Evolutionary conservation across 2,329 filamentous ascomycete genomes (phyloP), one percentile per base, ranked within the genome.

Genomic region (Chaetomium strumarium): DNA sequence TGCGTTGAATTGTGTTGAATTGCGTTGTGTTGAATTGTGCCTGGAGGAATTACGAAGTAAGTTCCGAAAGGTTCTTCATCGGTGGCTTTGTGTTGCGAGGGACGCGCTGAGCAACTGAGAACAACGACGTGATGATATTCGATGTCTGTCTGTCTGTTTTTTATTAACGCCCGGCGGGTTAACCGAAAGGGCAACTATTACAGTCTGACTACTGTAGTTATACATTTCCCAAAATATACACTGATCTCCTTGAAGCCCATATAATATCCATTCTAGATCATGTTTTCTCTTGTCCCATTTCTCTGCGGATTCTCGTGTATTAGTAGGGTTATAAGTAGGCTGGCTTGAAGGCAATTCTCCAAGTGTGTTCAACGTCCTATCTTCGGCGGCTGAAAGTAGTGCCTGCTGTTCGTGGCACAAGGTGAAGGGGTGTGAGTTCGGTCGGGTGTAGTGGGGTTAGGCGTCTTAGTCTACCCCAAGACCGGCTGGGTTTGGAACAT

Each of bases 191-290:
- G 48, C 40, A 51, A 19, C 41, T 45, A 45, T 45, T 51, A 51
- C 48, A 34, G 40, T 45, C 42, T 38, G 31, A 45, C 34, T 45
- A n/a, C n/a, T n/a, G n/a, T n/a, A 24, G 24, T 24, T 24, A 45
- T 51, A 46, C 49, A 41, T 51, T 51, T 46, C 49, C 42, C 29
- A 45, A 51, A 34, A 51, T 51, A 51, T 51, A 34, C 14, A 31
- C 31, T 50, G 19, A 50, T 44, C 33, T 44, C 40, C 14, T 44
- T 19, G 20, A 50, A 50, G 48, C 40, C 40, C 34, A 31, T 49
- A 30, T 29, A 51, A 33, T 19, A 20, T 39, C n/a, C 33, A 51
- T 51, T 51, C 41, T 45, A 45, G 33, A 24, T 34, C 30, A 45
- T 46, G 14, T n/a, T 8, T 2, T 20, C 43, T 46, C 29, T 51